Percentiles rank a stretch among this genome's conserved stretches.
phyloP scores from a whole-genome alignment of 495 filamentous ascomycete species.

The Xylaria castorea region DNA sequence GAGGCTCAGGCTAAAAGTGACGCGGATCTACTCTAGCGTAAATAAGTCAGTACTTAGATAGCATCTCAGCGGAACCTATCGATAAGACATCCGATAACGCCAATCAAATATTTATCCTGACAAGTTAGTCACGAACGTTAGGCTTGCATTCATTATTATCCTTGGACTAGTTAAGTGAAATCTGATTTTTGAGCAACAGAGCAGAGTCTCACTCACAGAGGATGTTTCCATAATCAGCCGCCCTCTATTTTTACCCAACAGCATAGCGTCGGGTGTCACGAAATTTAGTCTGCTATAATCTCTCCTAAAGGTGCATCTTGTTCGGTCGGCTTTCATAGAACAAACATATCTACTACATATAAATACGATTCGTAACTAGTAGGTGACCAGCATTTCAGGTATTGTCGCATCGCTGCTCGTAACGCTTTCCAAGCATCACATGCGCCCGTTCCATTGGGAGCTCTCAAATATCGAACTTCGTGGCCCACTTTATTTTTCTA shows the following conservation, averaged over 20 bases:
- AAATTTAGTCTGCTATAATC: neutral
- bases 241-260: neutral
- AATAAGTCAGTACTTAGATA: too few species aligned
- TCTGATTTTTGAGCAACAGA: neutral
- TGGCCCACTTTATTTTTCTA: constrained; percentile 11
- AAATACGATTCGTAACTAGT: neutral
- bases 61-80: too few species aligned
- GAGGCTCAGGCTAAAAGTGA: too few species aligned
- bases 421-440: neutral
- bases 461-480: neutral
- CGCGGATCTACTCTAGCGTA: too few species aligned
- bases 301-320: neutral
- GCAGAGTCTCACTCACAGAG: neutral
- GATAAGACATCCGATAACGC: too few species aligned
- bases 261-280: neutral
- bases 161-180: neutral
- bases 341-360: neutral
- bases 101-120: too few species aligned
- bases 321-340: neutral
- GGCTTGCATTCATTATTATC: neutral
- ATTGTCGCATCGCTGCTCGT: neutral
- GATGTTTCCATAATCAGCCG: neutral
- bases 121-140: too few species aligned
- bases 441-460: neutral
- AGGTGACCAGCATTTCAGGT: neutral